Base-by-base conservation (phyloP, 2,329 filamentous ascomycete species). In the Fusarium torreyae region DNA sequence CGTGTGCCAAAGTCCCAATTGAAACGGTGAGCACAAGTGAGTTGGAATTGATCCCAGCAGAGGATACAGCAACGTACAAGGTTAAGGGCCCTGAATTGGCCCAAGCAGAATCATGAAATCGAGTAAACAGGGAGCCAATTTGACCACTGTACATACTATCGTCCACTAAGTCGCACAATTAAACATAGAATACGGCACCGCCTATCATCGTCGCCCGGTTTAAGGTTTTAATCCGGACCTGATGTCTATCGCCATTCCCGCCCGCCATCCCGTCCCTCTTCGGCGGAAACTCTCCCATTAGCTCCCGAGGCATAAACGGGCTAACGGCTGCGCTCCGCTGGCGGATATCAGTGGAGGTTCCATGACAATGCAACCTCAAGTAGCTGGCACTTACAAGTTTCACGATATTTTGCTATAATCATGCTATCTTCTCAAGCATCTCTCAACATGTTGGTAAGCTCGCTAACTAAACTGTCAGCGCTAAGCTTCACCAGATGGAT, bases 281-380 rank as follows among this genome's bases (percentile, higher is more conserved):
- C 28, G 46, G 53, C 64, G 54, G 52, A 51, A 62, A 46, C 57
- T 43, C 61, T 55, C 56, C 45, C 56, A 62, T 64, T 70, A 65
- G 68, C 51, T 62, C 68, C 59, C 63, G 48, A 31, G 33, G 45
- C 44, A 31, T 39, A 38, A 51, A 44, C 20, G 43, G 52, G 28
- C 52, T 38, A 52, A 20, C 40, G 18, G 39, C 31, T 46, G 20
- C n/a, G 34, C 48, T 59, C 46, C 60, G 60, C 49, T 42, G 58
- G 51, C 67, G 58, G 38, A 40, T 61, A 53, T 53, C 39, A 70
- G 66, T 70, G 67, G 58, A 57, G 45, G 66, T 50, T 42, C 39
- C 50, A 39, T 53, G 38, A 39, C 45, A 49, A 68, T 34, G 39
- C 20, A 46, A 50, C 43, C 31, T 60, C 42, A 18, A 33, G 6